Percentiles rank a stretch among this genome's conserved stretches.
Evolutionary conservation across 345 rosid species (phyloP).

Genomic region (Limnanthes douglasii): DNA sequence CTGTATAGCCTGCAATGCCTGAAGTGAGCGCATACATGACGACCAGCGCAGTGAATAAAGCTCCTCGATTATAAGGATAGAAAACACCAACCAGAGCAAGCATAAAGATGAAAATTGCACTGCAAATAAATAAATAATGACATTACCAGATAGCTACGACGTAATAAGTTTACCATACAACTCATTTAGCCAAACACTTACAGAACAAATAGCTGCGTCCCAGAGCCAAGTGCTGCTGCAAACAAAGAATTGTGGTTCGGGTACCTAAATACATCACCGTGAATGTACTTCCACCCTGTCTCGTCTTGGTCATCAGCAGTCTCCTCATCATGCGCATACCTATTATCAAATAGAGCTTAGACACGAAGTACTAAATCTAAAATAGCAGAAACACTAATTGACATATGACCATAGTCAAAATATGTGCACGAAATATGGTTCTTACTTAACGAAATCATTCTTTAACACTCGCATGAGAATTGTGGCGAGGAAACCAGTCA

Average conservation of each 20-base stretch:
- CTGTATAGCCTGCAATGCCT: conserved; percentile 40
- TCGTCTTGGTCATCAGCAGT: conserved; percentile 45
- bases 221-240: conserved; percentile 42
- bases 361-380: not conserved
- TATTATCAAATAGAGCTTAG: not conserved
- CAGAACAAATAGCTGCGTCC: conserved; percentile 38
- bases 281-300: conserved; percentile 32
- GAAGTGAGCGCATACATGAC: conserved; percentile 51
- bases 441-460: conserved; percentile 49
- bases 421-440: not conserved
- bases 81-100: conserved; percentile 45
- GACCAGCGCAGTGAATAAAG: conserved; percentile 39
- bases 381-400: not conserved
- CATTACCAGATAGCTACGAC: conserved; percentile 1
- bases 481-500: conserved; percentile 47
- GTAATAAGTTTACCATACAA: not conserved
- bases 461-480: conserved; percentile 43
- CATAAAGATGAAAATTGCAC: conserved; percentile 32
- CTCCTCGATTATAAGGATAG: conserved; percentile 47
- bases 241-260: conserved; percentile 30
- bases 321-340: conserved; percentile 48
- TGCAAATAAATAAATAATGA: conserved; percentile 6
- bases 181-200: conserved; percentile 9
- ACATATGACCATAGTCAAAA: not conserved
- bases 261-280: conserved; percentile 33